Evolutionary conservation across 2,329 filamentous ascomycete genomes (phyloP).

Genomic region (Claviceps pazoutovae): DNA sequence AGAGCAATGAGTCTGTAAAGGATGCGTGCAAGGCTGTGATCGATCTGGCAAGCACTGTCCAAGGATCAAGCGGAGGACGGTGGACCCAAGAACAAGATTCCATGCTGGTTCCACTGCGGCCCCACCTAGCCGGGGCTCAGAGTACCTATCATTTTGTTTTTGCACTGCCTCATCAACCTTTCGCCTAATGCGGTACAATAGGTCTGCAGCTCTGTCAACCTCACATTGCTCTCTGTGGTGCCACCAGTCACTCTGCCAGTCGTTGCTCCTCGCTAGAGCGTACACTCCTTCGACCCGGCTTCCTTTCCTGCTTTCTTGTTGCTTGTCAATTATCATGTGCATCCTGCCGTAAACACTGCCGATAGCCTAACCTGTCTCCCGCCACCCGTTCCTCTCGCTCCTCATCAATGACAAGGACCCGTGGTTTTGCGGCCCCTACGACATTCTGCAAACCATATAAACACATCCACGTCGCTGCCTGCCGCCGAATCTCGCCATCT

Average conservation of each 20-base stretch:
- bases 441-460: background rate
- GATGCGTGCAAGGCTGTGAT: no score
- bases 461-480: background rate
- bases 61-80: no score
- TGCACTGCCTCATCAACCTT: constrained; percentile 5
- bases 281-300: background rate
- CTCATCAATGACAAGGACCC: background rate
- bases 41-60: no score
- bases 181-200: background rate
- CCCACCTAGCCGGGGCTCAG: background rate
- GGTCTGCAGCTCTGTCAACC: background rate
- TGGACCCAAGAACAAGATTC: background rate
- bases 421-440: background rate
- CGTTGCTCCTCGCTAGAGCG: background rate
- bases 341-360: background rate
- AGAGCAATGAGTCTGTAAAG: no score
- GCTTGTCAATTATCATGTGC: background rate
- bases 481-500: background rate
- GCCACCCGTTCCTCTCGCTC: background rate
- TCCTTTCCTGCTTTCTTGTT: background rate
- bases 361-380: background rate
- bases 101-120: background rate
- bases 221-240: background rate
- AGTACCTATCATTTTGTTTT: constrained; percentile 1
- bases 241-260: background rate